Base-by-base conservation (phyloP, 441 rosid genomes). In the Jatropha podagrica region DNA sequence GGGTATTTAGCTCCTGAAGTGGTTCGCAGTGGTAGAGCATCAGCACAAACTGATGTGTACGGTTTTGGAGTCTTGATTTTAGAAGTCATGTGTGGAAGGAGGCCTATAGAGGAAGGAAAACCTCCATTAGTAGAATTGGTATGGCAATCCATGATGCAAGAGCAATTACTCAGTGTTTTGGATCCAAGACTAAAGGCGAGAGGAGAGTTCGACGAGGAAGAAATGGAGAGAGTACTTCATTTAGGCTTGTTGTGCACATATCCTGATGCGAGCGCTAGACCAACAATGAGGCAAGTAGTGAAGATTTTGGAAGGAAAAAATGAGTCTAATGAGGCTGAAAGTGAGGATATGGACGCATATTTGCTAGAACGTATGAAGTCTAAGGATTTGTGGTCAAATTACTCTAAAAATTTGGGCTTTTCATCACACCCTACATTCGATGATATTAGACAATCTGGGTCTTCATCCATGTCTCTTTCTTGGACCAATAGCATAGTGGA, bases 1-100 rank as follows among this genome's bases (percentile, higher is more conserved):
- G 97, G 97, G 2, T 92, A 90, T 76, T 63, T 92, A 32, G 95
- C 98, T 0, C 97, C 97, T 2, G 97, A 91, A 70, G 88, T 85
- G 76, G 71, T 89, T 13, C 84, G 86, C 71, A 88, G 76, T 0
- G 97, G 98, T 6, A 85, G 88, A 68, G 95, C 86, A 2, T 91
- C 95, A 0, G 79, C 88, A 0, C 88, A 78, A 69, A 91, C 94
- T 0, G 92, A 92, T 77, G 89, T 89, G 48, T 91, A 83, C 23
- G 88, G 96, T 5, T 86, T 90, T 15, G 97, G 94, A 32, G 74
- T 89, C 32, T 71, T 91, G 17, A 79, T 89, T 26, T 80, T 95
- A 58, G 97, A 95, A 83, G 93, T 90, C 3, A 83, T 89, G 85
- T 88, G 94, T 79, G 95, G 96, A 37, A 87, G 93, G 79, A 84